These are phyloP conservation scores for Parsonsia alboflavescens DNA, from an alignment of 257 asterid genomes.

Conservation along the genomic window DNA sequence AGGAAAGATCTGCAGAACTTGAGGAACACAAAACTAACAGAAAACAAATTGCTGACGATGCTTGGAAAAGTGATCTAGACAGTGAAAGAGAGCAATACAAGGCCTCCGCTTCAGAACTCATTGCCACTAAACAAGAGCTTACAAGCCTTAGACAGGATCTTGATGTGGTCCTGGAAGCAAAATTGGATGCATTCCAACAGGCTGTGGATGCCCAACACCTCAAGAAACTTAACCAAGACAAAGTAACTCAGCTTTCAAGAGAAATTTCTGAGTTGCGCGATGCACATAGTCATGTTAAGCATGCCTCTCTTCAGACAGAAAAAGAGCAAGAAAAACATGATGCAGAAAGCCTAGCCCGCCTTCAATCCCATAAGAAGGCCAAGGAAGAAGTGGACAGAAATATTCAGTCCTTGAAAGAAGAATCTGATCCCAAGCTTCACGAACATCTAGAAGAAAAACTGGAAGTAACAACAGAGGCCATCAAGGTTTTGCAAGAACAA, in stretches of 20 bases:
- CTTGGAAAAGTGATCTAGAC: conserved; percentile 51
- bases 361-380: conserved; percentile 26
- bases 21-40: conserved; percentile 37
- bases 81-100: conserved; percentile 49
- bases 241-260: conserved; percentile 34
- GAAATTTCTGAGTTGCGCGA: conserved; percentile 41
- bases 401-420: conserved; percentile 37
- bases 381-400: conserved; percentile 41
- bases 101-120: conserved; percentile 51
- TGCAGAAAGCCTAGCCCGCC: conserved; percentile 42
- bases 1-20: conserved; percentile 39
- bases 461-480: conserved; percentile 47
- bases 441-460: conserved; percentile 49
- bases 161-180: conserved; percentile 43
- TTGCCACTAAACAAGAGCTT: conserved; percentile 48
- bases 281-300: conserved; percentile 38
- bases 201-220: conserved; percentile 54
- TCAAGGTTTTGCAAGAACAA: conserved; percentile 52
- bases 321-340: conserved; percentile 38
- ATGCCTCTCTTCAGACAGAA: conserved; percentile 42
- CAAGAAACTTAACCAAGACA: conserved; percentile 33
- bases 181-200: conserved; percentile 42
- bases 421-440: conserved; percentile 19
- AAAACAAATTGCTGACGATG: conserved; percentile 33
- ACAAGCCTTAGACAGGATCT: conserved; percentile 48